phyloP scores from a whole-genome alignment of 176 grass and related monocot genomes.

The Triticum aestivum region IWGSC_CS_RefSeq_v2.1 NC_057799.1:647060120-647060619 shows the following conservation, averaged over 20 bases:
- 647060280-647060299: background rate
- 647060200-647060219: background rate
- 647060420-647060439: background rate
- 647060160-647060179: too few relatives aligned
- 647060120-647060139: too few relatives aligned
- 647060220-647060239: background rate
- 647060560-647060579: background rate
- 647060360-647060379: background rate
- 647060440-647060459: background rate
- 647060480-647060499: background rate
- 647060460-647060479: constrained; percentile 8
- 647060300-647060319: background rate
- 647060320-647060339: background rate
- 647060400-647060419: background rate
- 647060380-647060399: background rate
- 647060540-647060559: background rate
- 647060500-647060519: background rate
- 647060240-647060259: background rate
- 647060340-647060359: background rate
- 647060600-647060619: constrained; percentile 91
- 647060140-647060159: too few relatives aligned
- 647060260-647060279: background rate
- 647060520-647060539: background rate
- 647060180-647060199: background rate
- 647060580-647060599: background rate